Percentiles rank a stretch among this genome's conserved stretches.
Evolutionary conservation across 108 stramenopile genomes (phyloP).

Genomic region (Bacterosira constricta): DNA sequence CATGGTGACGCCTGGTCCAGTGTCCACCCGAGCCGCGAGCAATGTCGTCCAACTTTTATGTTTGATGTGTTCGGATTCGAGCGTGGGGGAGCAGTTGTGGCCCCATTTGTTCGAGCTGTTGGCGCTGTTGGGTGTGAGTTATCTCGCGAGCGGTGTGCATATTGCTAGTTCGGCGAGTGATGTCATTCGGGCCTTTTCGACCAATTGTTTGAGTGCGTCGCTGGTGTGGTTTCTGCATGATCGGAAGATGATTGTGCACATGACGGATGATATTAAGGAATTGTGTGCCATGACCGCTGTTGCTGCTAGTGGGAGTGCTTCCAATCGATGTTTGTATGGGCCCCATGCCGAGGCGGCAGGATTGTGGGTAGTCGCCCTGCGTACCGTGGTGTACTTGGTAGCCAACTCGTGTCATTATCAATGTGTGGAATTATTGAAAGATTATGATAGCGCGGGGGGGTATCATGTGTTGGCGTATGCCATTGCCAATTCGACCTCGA

Average conservation of each 20-base stretch:
- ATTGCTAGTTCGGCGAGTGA: constrained; percentile 85
- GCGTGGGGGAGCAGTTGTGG: constrained; percentile 90
- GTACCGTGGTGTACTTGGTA: constrained; percentile 81
- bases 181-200: constrained; percentile 86
- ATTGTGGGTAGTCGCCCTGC: constrained; percentile 85
- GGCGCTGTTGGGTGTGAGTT: constrained; percentile 85
- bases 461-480: constrained; percentile 83
- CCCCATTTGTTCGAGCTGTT: constrained; percentile 93
- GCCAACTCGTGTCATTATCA: constrained; percentile 69
- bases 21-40: constrained; percentile 62
- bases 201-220: constrained; percentile 75
- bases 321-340: constrained; percentile 67
- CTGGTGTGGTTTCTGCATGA: constrained; percentile 94
- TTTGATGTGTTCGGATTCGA: constrained; percentile 77
- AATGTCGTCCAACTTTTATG: constrained; percentile 83
- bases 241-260: constrained; percentile 91
- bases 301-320: background rate
- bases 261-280: constrained; percentile 94
- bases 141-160: constrained; percentile 84
- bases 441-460: constrained; percentile 90
- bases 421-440: constrained; percentile 80
- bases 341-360: constrained; percentile 81
- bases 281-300: constrained; percentile 67
- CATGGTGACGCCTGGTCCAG: constrained; percentile 31
- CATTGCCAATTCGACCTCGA: constrained; percentile 64